Evolutionary conservation across 1,139 yeast species (phyloP), one percentile per base, ranked within the genome.

Genomic region (Yamadazyma pseudoaaseri): DNA sequence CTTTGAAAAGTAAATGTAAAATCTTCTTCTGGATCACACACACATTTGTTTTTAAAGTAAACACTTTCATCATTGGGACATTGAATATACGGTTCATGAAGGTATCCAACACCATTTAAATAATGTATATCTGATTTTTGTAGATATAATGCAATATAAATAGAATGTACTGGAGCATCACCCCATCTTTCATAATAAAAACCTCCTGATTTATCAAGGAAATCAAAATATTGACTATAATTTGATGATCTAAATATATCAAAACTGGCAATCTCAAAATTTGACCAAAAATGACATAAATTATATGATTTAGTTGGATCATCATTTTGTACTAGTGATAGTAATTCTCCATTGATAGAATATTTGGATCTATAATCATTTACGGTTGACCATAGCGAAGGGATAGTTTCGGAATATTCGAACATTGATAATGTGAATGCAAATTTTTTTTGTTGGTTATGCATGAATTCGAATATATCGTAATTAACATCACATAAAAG

Each of bases 391-490:
- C 70, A 64, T 21, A 64, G 47, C 3, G 52, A 44, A 3, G 65
- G 66, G 16, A 64, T 58, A 4, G 70, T 60, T 11, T 54, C 56
- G 15, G 41, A 30, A 43, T 63, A 62, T 42, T 64, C 70, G 39
- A 61, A 59, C 46, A 64, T 47, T 9, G 62, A 39, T 8, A 58
- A 27, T 1, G 48, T 51, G 35, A 58, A 64, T 6, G 59, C 66
- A 37, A 52, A 62, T 42, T 43, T 49, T 33, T 55, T 52, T 13
- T 42, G 30, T 41, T 76, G 61, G 36, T 66, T 73, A 26, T 60
- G 51, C 82, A 81, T 75, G 49, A 56, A 72, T 45, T 64, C 60
- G 55, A 81, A 80, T 22, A 80, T 71, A 48, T 81, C 86, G 45
- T 75, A 70, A 36, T 69, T 62, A 34, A 81, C 62, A 49, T 79